Evolutionary conservation across 306 rosid species (phyloP).

Genomic region (Medicago arabica): DNA sequence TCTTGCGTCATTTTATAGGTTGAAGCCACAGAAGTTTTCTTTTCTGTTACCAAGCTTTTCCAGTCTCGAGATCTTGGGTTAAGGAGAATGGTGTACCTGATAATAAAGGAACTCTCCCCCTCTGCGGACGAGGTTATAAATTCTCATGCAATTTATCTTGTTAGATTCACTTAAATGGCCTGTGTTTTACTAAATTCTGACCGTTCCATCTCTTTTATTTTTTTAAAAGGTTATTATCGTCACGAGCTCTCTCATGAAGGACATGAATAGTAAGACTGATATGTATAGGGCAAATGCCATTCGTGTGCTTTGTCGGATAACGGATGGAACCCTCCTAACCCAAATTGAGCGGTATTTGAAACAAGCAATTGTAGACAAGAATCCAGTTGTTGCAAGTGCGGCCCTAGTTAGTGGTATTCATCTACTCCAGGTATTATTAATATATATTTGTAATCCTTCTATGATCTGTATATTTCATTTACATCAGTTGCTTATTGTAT

Average conservation of each 20-base stretch:
- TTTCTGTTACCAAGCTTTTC: constrained; percentile 94
- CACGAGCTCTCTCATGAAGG: constrained; percentile 99
- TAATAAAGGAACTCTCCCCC: constrained; percentile 94
- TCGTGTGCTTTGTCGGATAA: constrained; percentile 96
- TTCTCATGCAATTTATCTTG: constrained; percentile 27
- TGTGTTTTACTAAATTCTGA: constrained; percentile 45
- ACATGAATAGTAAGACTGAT: constrained; percentile 97
- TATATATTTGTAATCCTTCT: neutral
- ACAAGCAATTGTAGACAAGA: constrained; percentile 97
- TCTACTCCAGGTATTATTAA: constrained; percentile 81
- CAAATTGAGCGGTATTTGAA: constrained; percentile 96
- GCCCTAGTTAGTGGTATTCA: constrained; percentile 98
- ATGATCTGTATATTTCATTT: constrained; percentile 15
- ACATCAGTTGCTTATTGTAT: constrained; percentile 22
- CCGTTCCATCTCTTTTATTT: constrained; percentile 32
- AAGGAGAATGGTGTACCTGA: constrained; percentile 98
- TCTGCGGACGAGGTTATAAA: constrained; percentile 88
- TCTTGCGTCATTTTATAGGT: constrained; percentile 53
- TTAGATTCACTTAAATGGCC: constrained; percentile 4
- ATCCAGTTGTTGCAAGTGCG: constrained; percentile 99
- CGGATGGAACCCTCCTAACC: constrained; percentile 96
- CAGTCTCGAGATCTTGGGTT: constrained; percentile 94
- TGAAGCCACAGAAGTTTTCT: constrained; percentile 99
- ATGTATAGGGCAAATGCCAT: constrained; percentile 99
- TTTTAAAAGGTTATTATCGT: constrained; percentile 80